A percentile compares a stretch with the other conserved stretches of the same genome.
These are phyloP conservation scores for Flaveria brownii DNA, from an alignment of 129 eudicot species.

Conservation along the genomic window DNA sequence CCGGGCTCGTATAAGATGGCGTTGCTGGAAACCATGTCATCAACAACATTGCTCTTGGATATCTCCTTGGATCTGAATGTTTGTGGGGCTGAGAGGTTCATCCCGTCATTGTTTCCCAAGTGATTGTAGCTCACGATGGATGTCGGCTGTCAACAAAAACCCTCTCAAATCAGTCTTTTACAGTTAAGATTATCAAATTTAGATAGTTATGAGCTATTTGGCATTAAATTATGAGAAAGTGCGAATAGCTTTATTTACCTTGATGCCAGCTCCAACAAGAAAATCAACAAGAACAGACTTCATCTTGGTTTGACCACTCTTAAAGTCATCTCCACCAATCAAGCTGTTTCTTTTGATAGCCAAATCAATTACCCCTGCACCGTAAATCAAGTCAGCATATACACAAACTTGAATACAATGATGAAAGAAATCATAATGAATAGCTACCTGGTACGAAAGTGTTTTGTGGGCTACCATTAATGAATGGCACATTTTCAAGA, in stretches of 20 bases:
- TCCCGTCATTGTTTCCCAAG: constrained; percentile 96
- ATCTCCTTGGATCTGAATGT: constrained; percentile 97
- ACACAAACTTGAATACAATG: not conserved
- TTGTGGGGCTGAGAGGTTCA: constrained; percentile 98
- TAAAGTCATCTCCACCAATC: constrained; percentile 98
- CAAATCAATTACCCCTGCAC: constrained; percentile 81
- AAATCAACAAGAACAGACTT: constrained; percentile 97
- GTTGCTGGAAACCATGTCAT: constrained; percentile 97
- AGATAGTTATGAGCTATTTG: not conserved
- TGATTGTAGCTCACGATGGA: constrained; percentile 99
- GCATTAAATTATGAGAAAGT: not conserved
- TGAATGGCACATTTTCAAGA: constrained; percentile 89
- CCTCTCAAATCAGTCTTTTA: not conserved
- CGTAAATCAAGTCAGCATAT: not conserved
- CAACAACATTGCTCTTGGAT: constrained; percentile 94
- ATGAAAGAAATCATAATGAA: not conserved
- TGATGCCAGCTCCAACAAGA: constrained; percentile 99
- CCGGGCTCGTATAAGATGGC: constrained; percentile 94
- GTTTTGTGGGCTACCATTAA: constrained; percentile 99
- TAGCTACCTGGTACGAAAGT: constrained; percentile 82
- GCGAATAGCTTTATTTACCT: constrained; percentile 42
- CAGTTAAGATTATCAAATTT: not conserved
- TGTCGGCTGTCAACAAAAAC: constrained; percentile 61
- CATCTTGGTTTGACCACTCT: constrained; percentile 99
- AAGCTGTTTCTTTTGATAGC: constrained; percentile 82